Conservation (phyloP, 1,284 basidiomycete genomes). For the Volvariella surrecta region DNA sequence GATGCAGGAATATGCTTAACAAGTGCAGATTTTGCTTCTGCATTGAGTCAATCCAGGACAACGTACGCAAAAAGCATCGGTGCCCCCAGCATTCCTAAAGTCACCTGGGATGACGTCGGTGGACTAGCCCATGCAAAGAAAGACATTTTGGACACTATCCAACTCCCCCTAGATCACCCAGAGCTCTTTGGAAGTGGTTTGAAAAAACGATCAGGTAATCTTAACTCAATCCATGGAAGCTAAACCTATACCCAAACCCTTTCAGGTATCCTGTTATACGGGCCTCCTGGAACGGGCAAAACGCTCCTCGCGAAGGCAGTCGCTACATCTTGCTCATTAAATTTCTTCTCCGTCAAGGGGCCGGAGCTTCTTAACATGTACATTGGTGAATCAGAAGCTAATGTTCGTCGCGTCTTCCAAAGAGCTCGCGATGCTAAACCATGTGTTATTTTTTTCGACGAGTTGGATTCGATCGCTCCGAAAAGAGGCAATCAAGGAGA, state of each 20-base stretch:
- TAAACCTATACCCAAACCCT: background rate
- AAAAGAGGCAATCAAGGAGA: constrained; percentile 94
- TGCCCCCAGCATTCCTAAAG: constrained; percentile 93
- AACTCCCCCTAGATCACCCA: constrained; percentile 90
- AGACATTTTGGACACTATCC: constrained; percentile 96
- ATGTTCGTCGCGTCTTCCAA: constrained; percentile 89
- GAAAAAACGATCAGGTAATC: constrained; percentile 88
- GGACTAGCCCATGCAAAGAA: constrained; percentile 84
- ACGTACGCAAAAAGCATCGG: constrained; percentile 92
- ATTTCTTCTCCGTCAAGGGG: constrained; percentile 95
- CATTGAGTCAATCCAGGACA: constrained; percentile 69
- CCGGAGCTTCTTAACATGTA: constrained; percentile 97
- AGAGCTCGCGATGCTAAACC: constrained; percentile 85
- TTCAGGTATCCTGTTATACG: constrained; percentile 81
- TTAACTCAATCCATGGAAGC: background rate
- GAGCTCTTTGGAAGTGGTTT: constrained; percentile 90
- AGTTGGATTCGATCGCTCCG: constrained; percentile 94
- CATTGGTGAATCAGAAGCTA: constrained; percentile 97
- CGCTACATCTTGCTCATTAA: constrained; percentile 86
- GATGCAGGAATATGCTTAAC: constrained; percentile 51
- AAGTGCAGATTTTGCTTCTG: constrained; percentile 64
- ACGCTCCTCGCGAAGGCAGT: constrained; percentile 92
- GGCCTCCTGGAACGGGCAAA: constrained; percentile 95
- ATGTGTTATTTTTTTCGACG: constrained; percentile 97
- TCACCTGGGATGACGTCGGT: constrained; percentile 97